A percentile compares a stretch with the other conserved stretches of the same genome.
phyloP scores from a whole-genome alignment of 2,329 filamentous ascomycete genomes.

The Tolypocladium guangdongense region DNA sequence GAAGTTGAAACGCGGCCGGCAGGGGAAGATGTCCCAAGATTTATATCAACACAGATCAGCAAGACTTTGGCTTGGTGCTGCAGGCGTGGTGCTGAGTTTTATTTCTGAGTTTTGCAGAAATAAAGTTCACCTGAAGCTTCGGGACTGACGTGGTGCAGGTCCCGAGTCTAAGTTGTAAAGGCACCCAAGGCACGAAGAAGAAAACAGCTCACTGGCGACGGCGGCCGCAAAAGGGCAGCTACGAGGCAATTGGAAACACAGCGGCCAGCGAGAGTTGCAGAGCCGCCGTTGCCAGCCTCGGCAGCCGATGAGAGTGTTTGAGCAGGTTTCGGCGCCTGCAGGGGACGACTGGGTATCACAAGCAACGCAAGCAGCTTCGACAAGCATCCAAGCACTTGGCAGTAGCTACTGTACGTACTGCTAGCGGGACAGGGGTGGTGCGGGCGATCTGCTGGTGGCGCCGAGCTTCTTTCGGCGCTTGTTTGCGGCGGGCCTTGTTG shows the following conservation, averaged over 20 bases:
- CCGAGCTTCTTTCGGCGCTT: background rate
- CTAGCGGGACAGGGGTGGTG: background rate
- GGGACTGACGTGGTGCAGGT: background rate
- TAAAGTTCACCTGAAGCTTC: background rate
- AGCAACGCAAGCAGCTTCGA: no score
- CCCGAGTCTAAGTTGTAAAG: background rate
- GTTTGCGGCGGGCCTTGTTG: background rate
- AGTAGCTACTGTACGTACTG: no score
- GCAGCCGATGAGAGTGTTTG: conserved; percentile 6
- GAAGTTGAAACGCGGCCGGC: background rate
- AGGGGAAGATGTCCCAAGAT: background rate
- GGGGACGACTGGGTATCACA: background rate
- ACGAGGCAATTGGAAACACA: background rate
- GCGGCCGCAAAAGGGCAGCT: background rate
- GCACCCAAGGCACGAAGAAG: background rate
- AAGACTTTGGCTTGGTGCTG: background rate
- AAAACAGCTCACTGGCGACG: background rate
- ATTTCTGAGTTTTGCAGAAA: no score
- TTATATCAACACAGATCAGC: background rate
- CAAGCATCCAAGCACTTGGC: no score
- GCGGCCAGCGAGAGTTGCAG: background rate
- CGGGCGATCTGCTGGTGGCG: background rate
- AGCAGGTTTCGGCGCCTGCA: conserved; percentile 5
- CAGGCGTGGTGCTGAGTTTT: background rate
- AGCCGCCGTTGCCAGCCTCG: background rate